Evolutionary conservation across 2,329 filamentous ascomycete genomes (phyloP), one percentile per base, ranked within the genome.

Genomic region (Exophiala viscosa): DNA sequence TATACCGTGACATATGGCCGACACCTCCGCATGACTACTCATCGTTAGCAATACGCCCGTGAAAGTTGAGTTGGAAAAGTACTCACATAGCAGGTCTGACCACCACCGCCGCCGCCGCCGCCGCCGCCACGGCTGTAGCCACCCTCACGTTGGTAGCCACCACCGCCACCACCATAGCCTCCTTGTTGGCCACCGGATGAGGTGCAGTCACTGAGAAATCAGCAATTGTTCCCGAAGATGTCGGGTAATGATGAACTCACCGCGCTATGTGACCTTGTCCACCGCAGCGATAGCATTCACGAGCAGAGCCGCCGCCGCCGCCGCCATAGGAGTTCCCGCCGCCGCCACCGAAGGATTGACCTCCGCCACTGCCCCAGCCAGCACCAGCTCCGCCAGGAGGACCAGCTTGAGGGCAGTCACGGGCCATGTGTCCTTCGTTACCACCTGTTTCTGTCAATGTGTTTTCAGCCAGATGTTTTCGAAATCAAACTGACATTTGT

Each of bases 261-360:
- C 60, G 90, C 65, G 93, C 92, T 72, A 97, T 96, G 81, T 97
- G 93, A 56, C 93, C 93, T 62, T 90, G 81, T 79, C 96, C 88
- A 60, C 91, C 91, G 76, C 93, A 99, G 86, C 96, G 96, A 85
- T 96, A 96, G 84, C 90, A 96, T 76, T 95, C 87, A 63, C 86
- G 74, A 41, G 61, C 80, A 51, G 75, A 70, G 59, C 74, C 71
- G 20, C 63, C 81, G 49, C 75, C 70, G 28, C 44, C 48, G 17
- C 54, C 59, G 20, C 40, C 40, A 23, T 42, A 42, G 9, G 40
- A 18, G 28, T 42, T 42, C 40, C 40, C 40, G 40, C 56, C 57
- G 28, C 60, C 81, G 49, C 76, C 70, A 60, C 74, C 70, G 62
- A 70, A 71, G 60, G 72, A 71, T 62, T 74, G 74, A 59, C 74